Percentiles rank a stretch among this genome's conserved stretches.
Conservation (phyloP, 305 asterid species). For the Solanum chacoense region DNA sequence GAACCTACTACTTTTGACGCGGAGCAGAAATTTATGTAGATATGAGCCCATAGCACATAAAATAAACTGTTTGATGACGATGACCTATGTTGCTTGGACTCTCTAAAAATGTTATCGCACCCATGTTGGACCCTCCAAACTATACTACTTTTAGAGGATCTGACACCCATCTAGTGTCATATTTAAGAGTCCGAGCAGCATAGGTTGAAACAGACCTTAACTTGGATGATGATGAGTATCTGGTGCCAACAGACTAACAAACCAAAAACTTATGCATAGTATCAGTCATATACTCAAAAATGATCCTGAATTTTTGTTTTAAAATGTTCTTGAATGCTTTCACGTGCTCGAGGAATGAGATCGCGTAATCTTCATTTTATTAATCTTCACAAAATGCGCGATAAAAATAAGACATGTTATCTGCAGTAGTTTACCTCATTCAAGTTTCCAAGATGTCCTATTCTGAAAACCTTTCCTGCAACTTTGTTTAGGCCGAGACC, state of each 20-base stretch:
- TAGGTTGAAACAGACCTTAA: neutral
- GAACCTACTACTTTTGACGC: neutral
- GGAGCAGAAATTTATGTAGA: neutral
- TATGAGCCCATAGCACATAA: neutral
- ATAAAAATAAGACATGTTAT: neutral
- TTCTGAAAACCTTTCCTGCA: conserved; percentile 93
- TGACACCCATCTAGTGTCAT: neutral
- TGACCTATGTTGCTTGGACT: neutral
- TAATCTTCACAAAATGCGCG: neutral
- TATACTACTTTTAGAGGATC: neutral
- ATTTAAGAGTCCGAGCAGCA: neutral
- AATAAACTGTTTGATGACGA: neutral
- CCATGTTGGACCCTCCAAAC: rapidly evolving
- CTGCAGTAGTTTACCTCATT: conserved; percentile 22
- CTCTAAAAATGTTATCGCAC: neutral
- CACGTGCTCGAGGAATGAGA: neutral
- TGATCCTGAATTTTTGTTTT: neutral
- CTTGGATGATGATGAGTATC: neutral
- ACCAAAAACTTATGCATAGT: neutral
- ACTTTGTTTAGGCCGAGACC: conserved; percentile 95
- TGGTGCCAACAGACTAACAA: neutral
- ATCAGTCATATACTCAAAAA: neutral
- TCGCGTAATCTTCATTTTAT: neutral
- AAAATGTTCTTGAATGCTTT: neutral
- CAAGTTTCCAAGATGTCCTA: conserved; percentile 89